Evolutionary conservation across 257 asterid species (phyloP).

Genomic region (Petunia secreta): DNA sequence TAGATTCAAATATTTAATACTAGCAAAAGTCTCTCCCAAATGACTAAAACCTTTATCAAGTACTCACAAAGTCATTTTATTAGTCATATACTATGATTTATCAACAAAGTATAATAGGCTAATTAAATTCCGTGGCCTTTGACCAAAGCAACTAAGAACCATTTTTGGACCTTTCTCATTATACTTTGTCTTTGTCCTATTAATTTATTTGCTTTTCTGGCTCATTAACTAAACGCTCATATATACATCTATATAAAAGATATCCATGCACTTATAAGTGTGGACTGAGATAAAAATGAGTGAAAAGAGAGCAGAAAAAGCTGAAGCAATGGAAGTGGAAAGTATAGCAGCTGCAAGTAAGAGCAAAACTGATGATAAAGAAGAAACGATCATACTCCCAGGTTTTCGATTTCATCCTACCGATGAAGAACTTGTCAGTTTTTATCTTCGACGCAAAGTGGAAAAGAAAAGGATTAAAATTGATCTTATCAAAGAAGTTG

Average conservation of each 20-base stretch:
- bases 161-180: slow-evolving; percentile 2
- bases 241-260: not conserved
- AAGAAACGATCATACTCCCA: slow-evolving; percentile 18
- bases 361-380: not conserved
- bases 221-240: not conserved
- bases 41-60: not conserved
- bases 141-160: slow-evolving; percentile 6
- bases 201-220: not conserved
- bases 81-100: not conserved
- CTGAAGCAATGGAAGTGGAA: slow-evolving; percentile 7
- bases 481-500: slow-evolving; percentile 19
- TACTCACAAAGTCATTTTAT: not conserved
- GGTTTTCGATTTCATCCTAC: slow-evolving; percentile 31
- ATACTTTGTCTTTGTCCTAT: not conserved
- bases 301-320: not conserved
- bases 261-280: slow-evolving; percentile 1
- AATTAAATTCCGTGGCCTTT: not conserved
- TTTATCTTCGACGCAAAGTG: slow-evolving; percentile 26
- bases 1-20: too few species aligned
- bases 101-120: slow-evolving; percentile 10
- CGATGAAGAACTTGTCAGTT: slow-evolving; percentile 24
- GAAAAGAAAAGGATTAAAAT: slow-evolving; percentile 11
- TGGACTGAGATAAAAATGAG: slow-evolving; percentile 2
- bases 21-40: not conserved
- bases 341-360: not conserved